Conservation (phyloP, 768 basidiomycete genomes). For the Cystoderma amianthinum region DNA sequence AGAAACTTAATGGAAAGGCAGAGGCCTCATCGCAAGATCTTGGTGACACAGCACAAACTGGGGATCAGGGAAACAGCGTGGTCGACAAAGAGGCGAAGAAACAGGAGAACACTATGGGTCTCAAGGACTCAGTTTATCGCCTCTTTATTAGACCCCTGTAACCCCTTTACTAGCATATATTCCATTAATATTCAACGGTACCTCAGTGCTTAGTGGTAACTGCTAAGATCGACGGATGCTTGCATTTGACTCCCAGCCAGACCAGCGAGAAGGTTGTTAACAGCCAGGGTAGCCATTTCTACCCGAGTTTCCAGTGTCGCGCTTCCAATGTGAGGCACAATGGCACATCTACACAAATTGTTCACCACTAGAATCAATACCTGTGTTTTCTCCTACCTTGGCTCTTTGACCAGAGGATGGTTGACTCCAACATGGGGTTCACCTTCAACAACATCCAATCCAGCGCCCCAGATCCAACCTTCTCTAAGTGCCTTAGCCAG, state of each 20-base stretch:
- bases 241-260: constrained; percentile 48
- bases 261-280: constrained; percentile 59
- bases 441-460: constrained; percentile 90
- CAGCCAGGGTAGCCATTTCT: constrained; percentile 77
- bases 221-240: constrained; percentile 25
- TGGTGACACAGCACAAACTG: no score
- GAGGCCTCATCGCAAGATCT: no score
- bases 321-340: constrained; percentile 89
- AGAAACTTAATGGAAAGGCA: constrained; percentile 12
- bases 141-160: constrained; percentile 8
- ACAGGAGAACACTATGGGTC: background rate
- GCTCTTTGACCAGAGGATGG: constrained; percentile 77
- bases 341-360: constrained; percentile 76
- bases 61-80: background rate
- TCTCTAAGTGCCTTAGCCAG: constrained; percentile 73
- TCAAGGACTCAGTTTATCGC: constrained; percentile 6
- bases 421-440: constrained; percentile 71
- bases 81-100: background rate
- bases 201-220: no score
- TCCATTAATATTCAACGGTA: no score
- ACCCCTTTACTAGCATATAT: no score
- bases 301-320: constrained; percentile 81
- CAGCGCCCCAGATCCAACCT: constrained; percentile 86
- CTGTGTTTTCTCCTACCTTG: constrained; percentile 60
- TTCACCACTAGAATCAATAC: background rate